phyloP scores from a whole-genome alignment of 2,329 filamentous ascomycete genomes.

The Myriosclerotinia duriaeana region DNA sequence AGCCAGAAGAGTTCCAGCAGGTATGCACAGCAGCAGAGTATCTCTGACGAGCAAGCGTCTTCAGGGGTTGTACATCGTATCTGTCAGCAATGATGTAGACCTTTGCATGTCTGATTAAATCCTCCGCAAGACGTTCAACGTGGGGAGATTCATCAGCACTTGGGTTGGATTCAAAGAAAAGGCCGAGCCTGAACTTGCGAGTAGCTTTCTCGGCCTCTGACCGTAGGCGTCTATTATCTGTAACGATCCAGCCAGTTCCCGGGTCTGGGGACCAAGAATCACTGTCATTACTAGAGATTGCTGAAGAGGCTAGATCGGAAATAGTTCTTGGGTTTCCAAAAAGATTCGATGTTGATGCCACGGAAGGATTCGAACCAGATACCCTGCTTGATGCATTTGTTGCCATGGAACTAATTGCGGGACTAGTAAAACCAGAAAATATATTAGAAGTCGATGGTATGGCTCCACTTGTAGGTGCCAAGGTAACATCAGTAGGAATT shows the following conservation, averaged over 20 bases:
- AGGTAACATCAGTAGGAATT: not conserved
- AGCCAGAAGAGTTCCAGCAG: conserved; percentile 20
- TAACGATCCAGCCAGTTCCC: not conserved
- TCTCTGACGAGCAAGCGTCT: conserved; percentile 21
- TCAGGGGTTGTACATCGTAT: conserved; percentile 27
- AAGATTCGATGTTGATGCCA: not conserved
- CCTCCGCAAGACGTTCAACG: not conserved
- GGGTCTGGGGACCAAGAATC: not conserved
- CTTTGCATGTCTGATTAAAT: conserved; percentile 23
- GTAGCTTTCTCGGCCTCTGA: not conserved
- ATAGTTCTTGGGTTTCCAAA: not conserved
- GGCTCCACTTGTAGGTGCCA: too few species aligned
- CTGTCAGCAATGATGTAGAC: conserved; percentile 28
- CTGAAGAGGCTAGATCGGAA: not conserved
- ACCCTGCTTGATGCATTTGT: not conserved
- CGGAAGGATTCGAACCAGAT: not conserved
- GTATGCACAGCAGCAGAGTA: conserved; percentile 8
- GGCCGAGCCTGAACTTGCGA: not conserved
- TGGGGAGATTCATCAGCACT: not conserved
- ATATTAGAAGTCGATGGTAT: too few species aligned
- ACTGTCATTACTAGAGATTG: not conserved
- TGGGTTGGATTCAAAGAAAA: not conserved
- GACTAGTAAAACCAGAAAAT: too few species aligned
- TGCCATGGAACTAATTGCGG: too few species aligned
- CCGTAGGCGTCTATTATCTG: not conserved